phyloP scores from a whole-genome alignment of 352 stramenopile genomes.

The Blastocystis sp. region DNA sequence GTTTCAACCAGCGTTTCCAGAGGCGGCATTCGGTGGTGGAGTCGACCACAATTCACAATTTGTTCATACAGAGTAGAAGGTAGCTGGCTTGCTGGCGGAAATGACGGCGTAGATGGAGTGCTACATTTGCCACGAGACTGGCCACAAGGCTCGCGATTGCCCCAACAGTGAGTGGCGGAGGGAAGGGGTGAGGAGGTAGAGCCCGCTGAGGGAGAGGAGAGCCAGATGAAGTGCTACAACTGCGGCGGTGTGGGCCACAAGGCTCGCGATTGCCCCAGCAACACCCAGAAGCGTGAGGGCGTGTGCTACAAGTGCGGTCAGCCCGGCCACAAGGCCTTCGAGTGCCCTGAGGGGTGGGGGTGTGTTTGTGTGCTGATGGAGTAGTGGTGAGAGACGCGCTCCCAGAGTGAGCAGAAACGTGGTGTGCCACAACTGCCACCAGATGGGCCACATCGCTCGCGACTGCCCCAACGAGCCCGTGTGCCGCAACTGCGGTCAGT shows the following conservation, averaged over 20 bases:
- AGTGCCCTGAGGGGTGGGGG: slow-evolving; percentile 15
- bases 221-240: slow-evolving; percentile 48
- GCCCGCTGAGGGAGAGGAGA: not conserved
- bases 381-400: not conserved
- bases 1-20: too few species aligned
- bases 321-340: slow-evolving; percentile 3
- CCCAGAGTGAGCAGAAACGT: not conserved
- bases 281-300: not conserved
- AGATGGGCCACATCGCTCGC: slow-evolving; percentile 39
- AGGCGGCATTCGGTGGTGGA: too few species aligned
- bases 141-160: slow-evolving; percentile 35
- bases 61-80: too few species aligned
- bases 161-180: not conserved
- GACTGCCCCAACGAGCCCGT: slow-evolving; percentile 53
- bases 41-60: too few species aligned
- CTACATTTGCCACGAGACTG: slow-evolving; percentile 25
- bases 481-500: slow-evolving; percentile 67
- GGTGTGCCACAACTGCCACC: slow-evolving; percentile 17
- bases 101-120: not conserved
- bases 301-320: slow-evolving; percentile 44
- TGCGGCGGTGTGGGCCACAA: slow-evolving; percentile 38
- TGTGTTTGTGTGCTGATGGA: not conserved
- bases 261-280: slow-evolving; percentile 57
- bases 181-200: not conserved
- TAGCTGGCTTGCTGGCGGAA: too few species aligned